Conservation (phyloP, 805 yeast genomes). For the Candida berthetii region DNA sequence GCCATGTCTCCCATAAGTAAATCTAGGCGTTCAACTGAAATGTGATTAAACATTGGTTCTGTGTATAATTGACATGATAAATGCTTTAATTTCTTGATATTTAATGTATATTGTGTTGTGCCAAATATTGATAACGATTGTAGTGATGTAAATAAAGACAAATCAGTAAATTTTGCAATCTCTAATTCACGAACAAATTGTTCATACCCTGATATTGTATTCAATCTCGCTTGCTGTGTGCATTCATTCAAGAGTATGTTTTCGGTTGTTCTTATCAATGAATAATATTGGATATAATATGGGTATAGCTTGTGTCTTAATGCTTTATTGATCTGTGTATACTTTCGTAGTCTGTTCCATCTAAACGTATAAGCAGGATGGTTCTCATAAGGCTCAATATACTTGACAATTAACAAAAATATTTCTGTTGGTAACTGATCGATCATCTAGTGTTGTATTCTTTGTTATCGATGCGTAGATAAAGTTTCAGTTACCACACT, state of each 20-base stretch:
- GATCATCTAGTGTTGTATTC: background rate
- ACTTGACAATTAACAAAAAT: background rate
- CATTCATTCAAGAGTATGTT: background rate
- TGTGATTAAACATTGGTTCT: background rate
- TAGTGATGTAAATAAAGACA: conserved; percentile 1
- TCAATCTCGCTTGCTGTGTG: background rate
- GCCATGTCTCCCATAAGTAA: background rate
- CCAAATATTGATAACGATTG: conserved; percentile 13
- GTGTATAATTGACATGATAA: background rate
- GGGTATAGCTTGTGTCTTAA: background rate
- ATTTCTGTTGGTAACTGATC: background rate
- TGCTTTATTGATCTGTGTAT: background rate
- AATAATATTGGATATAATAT: background rate
- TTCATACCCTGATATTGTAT: background rate
- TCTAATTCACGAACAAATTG: conserved; percentile 5
- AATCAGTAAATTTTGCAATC: background rate
- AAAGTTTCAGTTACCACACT: too few relatives aligned
- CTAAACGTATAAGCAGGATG: background rate
- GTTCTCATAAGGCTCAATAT: background rate
- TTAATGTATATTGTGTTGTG: background rate
- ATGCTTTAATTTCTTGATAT: background rate
- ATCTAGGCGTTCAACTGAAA: background rate
- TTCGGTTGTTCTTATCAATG: conserved; percentile 10
- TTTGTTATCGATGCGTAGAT: too few relatives aligned
- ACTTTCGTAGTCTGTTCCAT: background rate